Conservation (phyloP, 192 early-diverging fungal genomes). For the Endogone sp. region DNA sequence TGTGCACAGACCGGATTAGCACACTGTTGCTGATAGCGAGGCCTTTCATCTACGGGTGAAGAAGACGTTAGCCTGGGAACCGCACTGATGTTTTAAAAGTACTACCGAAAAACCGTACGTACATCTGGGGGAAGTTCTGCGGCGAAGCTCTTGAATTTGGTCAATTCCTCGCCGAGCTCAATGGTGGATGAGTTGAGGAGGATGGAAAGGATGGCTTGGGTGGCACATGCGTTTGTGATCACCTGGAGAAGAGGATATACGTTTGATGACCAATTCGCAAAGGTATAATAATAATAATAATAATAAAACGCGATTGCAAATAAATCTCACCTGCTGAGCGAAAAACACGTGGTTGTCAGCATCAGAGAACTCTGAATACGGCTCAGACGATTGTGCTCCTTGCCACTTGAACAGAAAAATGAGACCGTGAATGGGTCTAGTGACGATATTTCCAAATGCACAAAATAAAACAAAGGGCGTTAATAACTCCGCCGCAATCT, state of each 20-base stretch:
- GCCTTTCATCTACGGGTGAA: conserved; percentile 53
- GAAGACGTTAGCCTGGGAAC: no score
- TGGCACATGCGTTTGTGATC: conserved; percentile 83
- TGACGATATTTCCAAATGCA: no score
- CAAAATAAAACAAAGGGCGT: background rate
- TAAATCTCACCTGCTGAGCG: conserved; percentile 36
- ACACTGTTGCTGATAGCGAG: conserved; percentile 78
- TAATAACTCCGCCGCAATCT: background rate
- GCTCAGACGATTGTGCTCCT: conserved; percentile 24
- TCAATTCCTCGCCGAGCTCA: conserved; percentile 67
- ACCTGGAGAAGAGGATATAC: conserved; percentile 39
- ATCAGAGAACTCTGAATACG: conserved; percentile 21
- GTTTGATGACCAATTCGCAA: background rate
- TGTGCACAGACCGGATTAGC: conserved; percentile 69
- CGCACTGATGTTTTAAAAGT: no score
- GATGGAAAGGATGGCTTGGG: conserved; percentile 78
- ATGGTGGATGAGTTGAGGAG: conserved; percentile 63
- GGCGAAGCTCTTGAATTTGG: conserved; percentile 67
- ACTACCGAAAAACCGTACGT: conserved; percentile 9
- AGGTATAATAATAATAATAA: background rate
- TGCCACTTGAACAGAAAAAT: conserved; percentile 86
- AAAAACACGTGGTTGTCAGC: conserved; percentile 59
- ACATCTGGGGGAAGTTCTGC: conserved; percentile 68
- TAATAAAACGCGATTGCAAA: background rate
- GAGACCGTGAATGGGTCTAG: conserved; percentile 68